A percentile compares a stretch with the other conserved stretches of the same genome.
These are phyloP conservation scores for Arthroderma sp. DNA, from an alignment of 2,329 filamentous ascomycete species.

Conservation along the genomic window DNA sequence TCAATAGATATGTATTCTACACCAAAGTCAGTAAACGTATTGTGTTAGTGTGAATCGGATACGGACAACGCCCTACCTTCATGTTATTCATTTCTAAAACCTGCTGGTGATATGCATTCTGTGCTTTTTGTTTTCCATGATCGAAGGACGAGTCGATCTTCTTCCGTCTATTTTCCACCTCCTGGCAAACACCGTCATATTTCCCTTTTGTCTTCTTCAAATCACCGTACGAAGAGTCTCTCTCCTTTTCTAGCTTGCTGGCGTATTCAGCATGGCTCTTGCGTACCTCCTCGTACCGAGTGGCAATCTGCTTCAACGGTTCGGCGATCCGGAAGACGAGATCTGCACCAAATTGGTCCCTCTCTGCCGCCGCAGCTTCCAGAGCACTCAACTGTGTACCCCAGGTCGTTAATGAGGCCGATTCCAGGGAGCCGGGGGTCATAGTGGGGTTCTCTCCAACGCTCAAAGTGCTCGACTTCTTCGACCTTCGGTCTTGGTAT, in stretches of 20 bases:
- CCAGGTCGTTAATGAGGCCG: conserved; percentile 94
- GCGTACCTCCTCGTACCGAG: conserved; percentile 77
- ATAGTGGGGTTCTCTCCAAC: conserved; percentile 87
- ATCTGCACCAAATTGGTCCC: conserved; percentile 71
- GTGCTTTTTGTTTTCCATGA: conserved; percentile 70
- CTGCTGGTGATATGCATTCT: conserved; percentile 84
- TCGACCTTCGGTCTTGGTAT: conserved; percentile 93
- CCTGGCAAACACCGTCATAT: conserved; percentile 85
- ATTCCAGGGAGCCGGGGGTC: conserved; percentile 91
- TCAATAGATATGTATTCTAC: conserved; percentile 85
- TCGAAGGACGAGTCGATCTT: conserved; percentile 93
- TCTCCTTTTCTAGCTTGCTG: conserved; percentile 74
- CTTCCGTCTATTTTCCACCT: conserved; percentile 86
- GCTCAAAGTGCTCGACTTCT: conserved; percentile 73
- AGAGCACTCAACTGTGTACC: conserved; percentile 82
- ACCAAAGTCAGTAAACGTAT: conserved; percentile 15
- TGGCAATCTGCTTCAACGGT: conserved; percentile 61
- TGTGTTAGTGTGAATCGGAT: background rate
- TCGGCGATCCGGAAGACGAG: conserved; percentile 72
- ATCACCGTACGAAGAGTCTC: conserved; percentile 70
- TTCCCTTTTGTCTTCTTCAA: conserved; percentile 83
- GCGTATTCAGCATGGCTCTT: conserved; percentile 86
- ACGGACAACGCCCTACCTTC: conserved; percentile 38
- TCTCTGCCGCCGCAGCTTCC: conserved; percentile 75
- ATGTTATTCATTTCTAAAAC: conserved; percentile 90